These are phyloP conservation scores for Kodamaea derodonti DNA, from an alignment of 1,139 yeast genomes.

Conservation along the genomic window DNA sequence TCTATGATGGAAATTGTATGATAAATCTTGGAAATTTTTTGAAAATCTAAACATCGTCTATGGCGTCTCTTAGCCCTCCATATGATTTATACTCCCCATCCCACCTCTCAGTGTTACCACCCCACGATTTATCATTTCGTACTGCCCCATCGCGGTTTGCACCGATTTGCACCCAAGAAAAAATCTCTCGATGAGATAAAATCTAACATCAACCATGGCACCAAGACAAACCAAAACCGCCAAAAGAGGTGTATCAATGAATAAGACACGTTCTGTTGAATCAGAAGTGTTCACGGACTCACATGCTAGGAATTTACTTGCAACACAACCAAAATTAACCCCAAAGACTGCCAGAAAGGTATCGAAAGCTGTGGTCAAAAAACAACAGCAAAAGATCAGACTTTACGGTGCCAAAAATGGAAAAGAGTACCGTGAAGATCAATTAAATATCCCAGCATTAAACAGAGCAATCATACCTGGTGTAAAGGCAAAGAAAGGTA, in stretches of 20 bases:
- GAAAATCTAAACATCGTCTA: no score
- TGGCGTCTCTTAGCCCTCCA: no score
- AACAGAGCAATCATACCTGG: slow-evolving; percentile 87
- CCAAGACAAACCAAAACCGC: slow-evolving; percentile 57
- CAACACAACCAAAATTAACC: slow-evolving; percentile 58
- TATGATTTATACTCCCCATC: no score
- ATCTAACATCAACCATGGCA: no score
- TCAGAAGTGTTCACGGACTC: slow-evolving; percentile 66
- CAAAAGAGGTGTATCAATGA: slow-evolving; percentile 51
- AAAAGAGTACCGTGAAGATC: slow-evolving; percentile 69
- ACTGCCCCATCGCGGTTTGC: no score
- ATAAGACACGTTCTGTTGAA: slow-evolving; percentile 53
- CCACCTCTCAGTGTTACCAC: no score
- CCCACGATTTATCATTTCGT: no score
- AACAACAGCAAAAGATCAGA: slow-evolving; percentile 60
- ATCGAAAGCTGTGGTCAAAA: slow-evolving; percentile 53
- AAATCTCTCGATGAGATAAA: no score
- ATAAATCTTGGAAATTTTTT: no score
- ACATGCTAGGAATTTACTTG: slow-evolving; percentile 61
- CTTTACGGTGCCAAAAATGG: slow-evolving; percentile 69
- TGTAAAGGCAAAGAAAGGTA: slow-evolving; percentile 70
- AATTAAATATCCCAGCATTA: slow-evolving; percentile 70
- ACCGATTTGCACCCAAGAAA: no score
- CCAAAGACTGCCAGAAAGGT: slow-evolving; percentile 55
- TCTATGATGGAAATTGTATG: no score